Evolutionary conservation across 1,284 basidiomycete genomes (phyloP), one percentile per base, ranked within the genome.

Genomic region (Rhodotorula sp.): DNA sequence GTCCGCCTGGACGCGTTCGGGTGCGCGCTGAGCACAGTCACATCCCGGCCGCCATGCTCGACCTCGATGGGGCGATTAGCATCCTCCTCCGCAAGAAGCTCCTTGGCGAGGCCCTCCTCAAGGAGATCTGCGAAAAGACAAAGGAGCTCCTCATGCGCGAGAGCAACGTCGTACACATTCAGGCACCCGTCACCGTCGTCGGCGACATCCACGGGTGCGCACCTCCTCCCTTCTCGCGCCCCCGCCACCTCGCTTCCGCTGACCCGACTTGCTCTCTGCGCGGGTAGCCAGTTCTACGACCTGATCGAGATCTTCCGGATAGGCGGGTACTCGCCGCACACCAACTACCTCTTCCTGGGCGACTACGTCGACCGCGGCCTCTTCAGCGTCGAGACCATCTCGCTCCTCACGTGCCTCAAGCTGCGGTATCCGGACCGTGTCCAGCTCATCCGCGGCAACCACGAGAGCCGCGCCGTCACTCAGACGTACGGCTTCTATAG

Each of bases 401-500:
- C 95, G 10, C 88, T 99, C 29, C 84, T 99, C 65, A 98, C 95
- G 4, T 98, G 96, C 82, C 87, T 99, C 71, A 99, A 99, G 82
- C 86, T 99, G 72, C 88, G 97, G 63, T 99, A 98, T 83, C 97
- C 97, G 22, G 93, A 98, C 81, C 87, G 97, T 64, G 93, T 99
- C 36, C 96, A 99, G 81, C 85, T 99, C 57, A 97, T 99, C 77
- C 86, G 97, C 79, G 97, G 97, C 55, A 99, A 99, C 81, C 97
- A 99, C 81, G 97, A 99, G 83, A 94, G 92, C 36, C 86, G 97
- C 81, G 97, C 97, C 6, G 97, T 99, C 65, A 99, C 97, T 3
- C 82, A 99, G 94, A 97, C 94, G 29, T 99, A 99, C 81, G 97
- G 97, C 25, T 99, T 99, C 84, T 99, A 99, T 83, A 91, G 94